These are phyloP conservation scores for Aspergillus ustus DNA, from an alignment of 2,329 filamentous ascomycete genomes.

Conservation along the genomic window DNA sequence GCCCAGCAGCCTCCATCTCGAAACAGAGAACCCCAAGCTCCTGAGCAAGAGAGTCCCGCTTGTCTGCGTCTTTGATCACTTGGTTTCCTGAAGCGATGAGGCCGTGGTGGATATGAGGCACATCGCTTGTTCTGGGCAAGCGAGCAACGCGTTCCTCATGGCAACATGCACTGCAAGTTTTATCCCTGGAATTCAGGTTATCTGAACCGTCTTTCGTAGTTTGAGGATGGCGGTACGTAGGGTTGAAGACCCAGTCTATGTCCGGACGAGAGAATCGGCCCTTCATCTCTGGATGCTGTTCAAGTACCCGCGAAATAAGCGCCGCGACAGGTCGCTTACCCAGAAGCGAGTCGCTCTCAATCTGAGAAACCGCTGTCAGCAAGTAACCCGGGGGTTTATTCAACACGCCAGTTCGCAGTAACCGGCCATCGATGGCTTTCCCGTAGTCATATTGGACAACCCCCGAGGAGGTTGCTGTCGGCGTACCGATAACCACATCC, in stretches of 20 bases:
- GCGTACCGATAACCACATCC: background rate
- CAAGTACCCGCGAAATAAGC: background rate
- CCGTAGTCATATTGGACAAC: constrained; percentile 11
- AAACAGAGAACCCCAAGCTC: constrained; percentile 17
- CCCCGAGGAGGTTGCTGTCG: constrained; percentile 2
- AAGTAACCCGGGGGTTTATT: background rate
- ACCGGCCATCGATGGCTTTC: constrained; percentile 1
- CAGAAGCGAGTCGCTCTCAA: background rate
- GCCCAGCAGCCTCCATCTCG: background rate
- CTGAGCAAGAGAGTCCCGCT: constrained; percentile 10
- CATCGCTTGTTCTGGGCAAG: background rate
- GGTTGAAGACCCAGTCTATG: background rate
- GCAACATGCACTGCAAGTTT: background rate
- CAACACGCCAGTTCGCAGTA: background rate
- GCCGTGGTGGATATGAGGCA: constrained; percentile 5
- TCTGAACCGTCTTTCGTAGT: too few relatives aligned
- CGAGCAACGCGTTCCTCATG: constrained; percentile 1
- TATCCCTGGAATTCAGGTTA: too few relatives aligned
- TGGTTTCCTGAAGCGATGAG: constrained; percentile 13
- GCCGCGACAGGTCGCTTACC: background rate
- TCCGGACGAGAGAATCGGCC: constrained; percentile 7
- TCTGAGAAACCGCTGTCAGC: constrained; percentile 2
- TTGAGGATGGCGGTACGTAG: constrained; percentile 6
- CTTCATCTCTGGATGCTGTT: background rate
- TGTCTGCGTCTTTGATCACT: constrained; percentile 12